A percentile compares a stretch with the other conserved stretches of the same genome.
Evolutionary conservation across 176 grass and related monocot species (phyloP).

Genomic region (Dendrocalamus sinicus): DNA sequence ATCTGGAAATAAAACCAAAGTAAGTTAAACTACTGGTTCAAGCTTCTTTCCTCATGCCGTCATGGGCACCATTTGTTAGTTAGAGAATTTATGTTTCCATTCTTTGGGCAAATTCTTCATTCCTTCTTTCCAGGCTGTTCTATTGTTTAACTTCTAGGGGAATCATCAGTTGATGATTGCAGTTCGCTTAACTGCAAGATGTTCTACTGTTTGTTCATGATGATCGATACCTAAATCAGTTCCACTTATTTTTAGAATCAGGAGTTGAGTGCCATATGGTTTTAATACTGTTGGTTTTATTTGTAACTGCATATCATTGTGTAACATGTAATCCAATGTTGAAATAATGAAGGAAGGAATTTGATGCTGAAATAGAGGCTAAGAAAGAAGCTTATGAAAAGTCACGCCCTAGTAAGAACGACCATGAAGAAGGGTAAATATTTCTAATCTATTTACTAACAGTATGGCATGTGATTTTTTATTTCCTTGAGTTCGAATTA

Average conservation of each 20-base stretch:
- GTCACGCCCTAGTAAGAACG: constrained; percentile 42
- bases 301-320: constrained; percentile 11
- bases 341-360: constrained; percentile 81
- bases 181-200: constrained; percentile 1
- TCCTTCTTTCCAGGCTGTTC: not conserved
- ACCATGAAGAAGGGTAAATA: constrained; percentile 59
- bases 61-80: not conserved
- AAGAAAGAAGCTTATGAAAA: constrained; percentile 58
- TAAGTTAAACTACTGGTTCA: constrained; percentile 44
- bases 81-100: constrained; percentile 18
- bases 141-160: constrained; percentile 8
- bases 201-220: constrained; percentile 18
- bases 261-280: not conserved
- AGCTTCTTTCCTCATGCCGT: constrained; percentile 23
- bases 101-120: not conserved
- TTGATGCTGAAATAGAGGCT: constrained; percentile 77
- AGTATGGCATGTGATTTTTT: not conserved
- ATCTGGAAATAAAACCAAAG: constrained; percentile 86
- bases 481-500: constrained; percentile 21
- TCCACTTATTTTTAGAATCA: constrained; percentile 36
- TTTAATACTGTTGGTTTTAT: constrained; percentile 28
- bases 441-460: constrained; percentile 32
- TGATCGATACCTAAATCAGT: constrained; percentile 1
- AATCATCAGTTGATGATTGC: not conserved
- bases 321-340: constrained; percentile 31